Evolutionary conservation across 148 eudicot species (phyloP).

Genomic region (Rhododendron ferrugineum): DNA sequence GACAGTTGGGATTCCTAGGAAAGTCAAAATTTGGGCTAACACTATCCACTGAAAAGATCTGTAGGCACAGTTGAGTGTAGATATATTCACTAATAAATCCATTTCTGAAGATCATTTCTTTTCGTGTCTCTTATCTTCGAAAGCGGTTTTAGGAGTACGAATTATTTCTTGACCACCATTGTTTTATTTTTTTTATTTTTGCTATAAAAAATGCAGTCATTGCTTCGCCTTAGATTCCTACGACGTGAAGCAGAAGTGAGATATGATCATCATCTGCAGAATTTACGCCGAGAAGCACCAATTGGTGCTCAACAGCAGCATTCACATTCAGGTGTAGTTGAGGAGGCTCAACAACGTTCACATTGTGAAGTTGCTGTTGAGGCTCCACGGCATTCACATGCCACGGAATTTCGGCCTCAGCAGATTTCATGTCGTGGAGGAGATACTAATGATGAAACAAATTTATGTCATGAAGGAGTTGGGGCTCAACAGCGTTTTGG

Average conservation of each 20-base stretch:
- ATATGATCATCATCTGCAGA: neutral
- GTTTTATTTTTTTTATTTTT: neutral
- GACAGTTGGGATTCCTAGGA: no score
- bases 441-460: neutral
- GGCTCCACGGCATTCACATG: neutral
- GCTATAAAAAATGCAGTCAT: slow-evolving; percentile 24
- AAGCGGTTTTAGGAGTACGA: neutral
- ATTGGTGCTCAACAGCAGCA: neutral
- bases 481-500: neutral
- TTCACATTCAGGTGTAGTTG: neutral
- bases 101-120: neutral
- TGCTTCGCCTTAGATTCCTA: slow-evolving; percentile 45
- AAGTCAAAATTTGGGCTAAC: no score
- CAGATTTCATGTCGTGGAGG: neutral
- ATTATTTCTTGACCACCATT: neutral
- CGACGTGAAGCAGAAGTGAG: slow-evolving; percentile 27
- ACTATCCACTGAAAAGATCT: no score
- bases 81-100: no score
- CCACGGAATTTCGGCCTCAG: neutral
- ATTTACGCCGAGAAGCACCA: neutral
- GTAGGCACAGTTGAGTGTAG: no score
- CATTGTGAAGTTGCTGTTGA: slow-evolving; percentile 12
- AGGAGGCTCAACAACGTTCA: neutral
- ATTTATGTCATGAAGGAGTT: neutral
- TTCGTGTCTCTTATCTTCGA: neutral